Conservation (phyloP, 2,329 filamentous ascomycete species). For the Epichloe amarillans region DNA sequence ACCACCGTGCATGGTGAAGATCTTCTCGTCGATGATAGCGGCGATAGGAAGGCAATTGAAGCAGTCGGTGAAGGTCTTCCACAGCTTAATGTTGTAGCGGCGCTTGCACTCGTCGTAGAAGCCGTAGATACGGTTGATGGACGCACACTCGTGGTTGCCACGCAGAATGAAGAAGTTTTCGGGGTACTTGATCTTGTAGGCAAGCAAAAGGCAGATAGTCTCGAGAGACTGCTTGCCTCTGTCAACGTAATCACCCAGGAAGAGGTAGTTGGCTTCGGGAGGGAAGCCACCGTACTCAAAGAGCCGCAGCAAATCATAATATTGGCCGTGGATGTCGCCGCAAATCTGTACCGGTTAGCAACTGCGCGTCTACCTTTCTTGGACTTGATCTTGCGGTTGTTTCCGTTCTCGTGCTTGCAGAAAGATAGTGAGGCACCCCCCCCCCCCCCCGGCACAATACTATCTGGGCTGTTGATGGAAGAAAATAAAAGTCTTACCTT, state of each 20-base stretch:
- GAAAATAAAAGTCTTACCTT: constrained; percentile 52
- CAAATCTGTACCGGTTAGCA: constrained; percentile 57
- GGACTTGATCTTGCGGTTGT: no score
- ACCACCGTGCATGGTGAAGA: constrained; percentile 99
- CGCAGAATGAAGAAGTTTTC: constrained; percentile 99
- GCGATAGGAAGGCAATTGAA: constrained; percentile 99
- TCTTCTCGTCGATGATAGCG: constrained; percentile 99
- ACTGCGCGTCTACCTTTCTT: not conserved
- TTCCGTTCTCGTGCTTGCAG: no score
- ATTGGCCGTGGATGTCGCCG: constrained; percentile 98
- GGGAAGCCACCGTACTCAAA: constrained; percentile 99
- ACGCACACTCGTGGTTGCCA: constrained; percentile 97
- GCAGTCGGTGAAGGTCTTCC: constrained; percentile 99
- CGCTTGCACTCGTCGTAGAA: constrained; percentile 99
- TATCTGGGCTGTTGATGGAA: not conserved
- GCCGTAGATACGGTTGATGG: constrained; percentile 97
- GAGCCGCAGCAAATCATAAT: constrained; percentile 91
- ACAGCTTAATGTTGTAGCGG: constrained; percentile 97
- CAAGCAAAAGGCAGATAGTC: constrained; percentile 90
- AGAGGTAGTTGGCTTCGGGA: constrained; percentile 97
- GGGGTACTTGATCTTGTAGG: constrained; percentile 99
- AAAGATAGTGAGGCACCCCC: no score
- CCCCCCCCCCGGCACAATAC: no score
- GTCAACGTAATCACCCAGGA: constrained; percentile 97
- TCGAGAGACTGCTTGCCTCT: constrained; percentile 98